Evolutionary conservation across 2,329 filamentous ascomycete species (phyloP).

Genomic region (Fusarium agapanthi): DNA sequence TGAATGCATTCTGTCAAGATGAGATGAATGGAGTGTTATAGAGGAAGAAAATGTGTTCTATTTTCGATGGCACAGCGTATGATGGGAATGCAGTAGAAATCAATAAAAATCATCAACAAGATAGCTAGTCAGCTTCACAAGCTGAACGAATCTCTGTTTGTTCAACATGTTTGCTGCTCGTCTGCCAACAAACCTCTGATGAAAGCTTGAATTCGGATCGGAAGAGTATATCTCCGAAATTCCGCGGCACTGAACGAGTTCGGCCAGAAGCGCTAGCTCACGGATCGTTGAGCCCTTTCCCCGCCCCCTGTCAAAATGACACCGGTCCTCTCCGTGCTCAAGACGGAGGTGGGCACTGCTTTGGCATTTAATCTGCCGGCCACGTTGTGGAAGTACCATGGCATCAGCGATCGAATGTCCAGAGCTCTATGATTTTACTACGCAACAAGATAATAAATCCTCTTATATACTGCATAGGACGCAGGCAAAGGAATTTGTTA

Average conservation of each 20-base stretch:
- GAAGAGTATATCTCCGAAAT: not conserved
- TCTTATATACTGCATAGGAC: not conserved
- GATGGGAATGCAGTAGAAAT: slow-evolving; percentile 12
- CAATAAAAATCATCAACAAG: slow-evolving; percentile 7
- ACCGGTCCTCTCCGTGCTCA: slow-evolving; percentile 29
- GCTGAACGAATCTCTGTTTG: not conserved
- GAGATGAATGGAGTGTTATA: slow-evolving; percentile 6
- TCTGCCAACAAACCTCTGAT: not conserved
- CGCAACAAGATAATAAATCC: not conserved
- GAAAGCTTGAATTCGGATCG: not conserved
- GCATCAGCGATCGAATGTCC: not conserved
- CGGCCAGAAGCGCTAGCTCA: slow-evolving; percentile 10
- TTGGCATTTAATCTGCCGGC: slow-evolving; percentile 22
- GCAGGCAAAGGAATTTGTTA: not conserved
- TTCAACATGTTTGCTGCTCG: not conserved
- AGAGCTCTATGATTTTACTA: too few species aligned
- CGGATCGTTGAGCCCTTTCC: slow-evolving; percentile 17
- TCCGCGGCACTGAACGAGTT: not conserved
- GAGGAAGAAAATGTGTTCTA: slow-evolving; percentile 31
- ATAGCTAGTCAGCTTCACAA: not conserved
- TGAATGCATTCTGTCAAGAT: not conserved
- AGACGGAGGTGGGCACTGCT: slow-evolving; percentile 35
- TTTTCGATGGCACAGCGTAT: slow-evolving; percentile 18
- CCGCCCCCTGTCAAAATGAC: slow-evolving; percentile 22
- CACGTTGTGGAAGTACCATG: not conserved